phyloP scores from a whole-genome alignment of 176 grass and related monocot species.

The Triticum turgidum region DNA sequence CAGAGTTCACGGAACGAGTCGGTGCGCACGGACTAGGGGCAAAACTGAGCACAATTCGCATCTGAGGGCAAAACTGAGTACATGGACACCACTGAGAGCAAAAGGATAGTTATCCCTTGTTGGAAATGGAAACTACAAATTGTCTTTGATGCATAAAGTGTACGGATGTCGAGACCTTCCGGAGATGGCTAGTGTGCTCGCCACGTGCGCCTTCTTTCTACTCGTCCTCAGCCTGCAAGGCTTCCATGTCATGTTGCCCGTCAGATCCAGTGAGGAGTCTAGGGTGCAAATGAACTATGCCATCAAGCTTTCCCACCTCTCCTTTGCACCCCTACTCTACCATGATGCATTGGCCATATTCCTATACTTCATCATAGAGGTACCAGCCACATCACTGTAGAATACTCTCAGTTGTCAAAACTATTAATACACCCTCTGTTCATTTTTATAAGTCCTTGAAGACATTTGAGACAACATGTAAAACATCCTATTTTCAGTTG shows the following conservation, averaged over 20 bases:
- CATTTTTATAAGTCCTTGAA: too few species aligned
- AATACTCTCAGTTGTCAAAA: background rate
- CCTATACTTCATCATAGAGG: background rate
- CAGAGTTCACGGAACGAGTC: too few species aligned
- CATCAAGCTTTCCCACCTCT: background rate
- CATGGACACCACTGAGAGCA: too few species aligned
- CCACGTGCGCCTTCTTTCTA: background rate
- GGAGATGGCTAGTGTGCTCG: background rate
- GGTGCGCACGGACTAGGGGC: too few species aligned
- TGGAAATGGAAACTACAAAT: background rate
- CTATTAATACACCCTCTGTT: too few species aligned
- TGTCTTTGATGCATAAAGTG: background rate
- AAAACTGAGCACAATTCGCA: too few species aligned
- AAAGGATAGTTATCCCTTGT: too few species aligned
- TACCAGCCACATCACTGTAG: background rate
- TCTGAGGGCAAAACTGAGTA: too few species aligned
- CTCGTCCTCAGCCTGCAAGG: conserved; percentile 3
- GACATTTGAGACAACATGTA: too few species aligned
- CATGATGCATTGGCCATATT: background rate
- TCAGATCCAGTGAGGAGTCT: background rate
- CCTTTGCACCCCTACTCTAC: background rate
- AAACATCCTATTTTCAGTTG: too few species aligned
- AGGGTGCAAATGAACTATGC: background rate
- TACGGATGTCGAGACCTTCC: background rate
- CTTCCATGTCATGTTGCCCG: background rate